These are phyloP conservation scores for Leucocoprinus sp. DNA, from an alignment of 768 basidiomycete species.

Conservation along the genomic window DNA sequence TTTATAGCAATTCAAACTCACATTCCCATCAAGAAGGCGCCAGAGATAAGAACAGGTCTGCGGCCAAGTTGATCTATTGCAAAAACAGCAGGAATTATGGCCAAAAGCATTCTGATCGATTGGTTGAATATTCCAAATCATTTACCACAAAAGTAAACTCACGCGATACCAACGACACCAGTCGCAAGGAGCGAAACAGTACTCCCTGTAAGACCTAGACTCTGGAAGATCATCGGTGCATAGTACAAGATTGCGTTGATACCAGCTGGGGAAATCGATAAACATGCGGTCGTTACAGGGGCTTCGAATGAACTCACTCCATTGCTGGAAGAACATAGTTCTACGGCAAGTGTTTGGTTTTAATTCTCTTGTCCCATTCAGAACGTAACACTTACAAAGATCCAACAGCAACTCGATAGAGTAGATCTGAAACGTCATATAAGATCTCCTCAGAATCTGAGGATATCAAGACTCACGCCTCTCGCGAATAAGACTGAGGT, in stretches of 20 bases:
- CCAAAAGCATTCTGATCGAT: slow-evolving; percentile 53
- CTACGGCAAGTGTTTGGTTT: slow-evolving; percentile 24
- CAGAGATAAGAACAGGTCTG: slow-evolving; percentile 66
- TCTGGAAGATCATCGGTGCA: slow-evolving; percentile 60
- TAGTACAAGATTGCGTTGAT: slow-evolving; percentile 74
- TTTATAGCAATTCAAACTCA: slow-evolving; percentile 20
- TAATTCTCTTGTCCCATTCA: background rate
- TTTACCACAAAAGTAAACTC: slow-evolving; percentile 18
- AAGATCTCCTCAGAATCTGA: background rate
- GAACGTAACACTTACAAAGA: slow-evolving; percentile 33
- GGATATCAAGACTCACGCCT: slow-evolving; percentile 25
- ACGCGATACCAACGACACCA: slow-evolving; percentile 77
- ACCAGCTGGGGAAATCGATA: slow-evolving; percentile 29
- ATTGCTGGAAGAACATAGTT: slow-evolving; percentile 79
- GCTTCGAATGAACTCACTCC: slow-evolving; percentile 35
- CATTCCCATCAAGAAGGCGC: slow-evolving; percentile 65
- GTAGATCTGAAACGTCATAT: slow-evolving; percentile 31
- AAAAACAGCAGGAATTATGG: slow-evolving; percentile 77
- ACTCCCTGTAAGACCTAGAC: slow-evolving; percentile 53
- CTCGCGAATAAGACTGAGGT: slow-evolving; percentile 50
- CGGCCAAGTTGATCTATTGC: slow-evolving; percentile 73
- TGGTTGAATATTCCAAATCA: background rate
- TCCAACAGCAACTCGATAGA: slow-evolving; percentile 57
- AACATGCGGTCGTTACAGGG: background rate
- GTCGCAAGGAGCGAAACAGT: slow-evolving; percentile 43